Conservation (phyloP, 2,329 filamentous ascomycete species). For the Lachnellula cervina region DNA sequence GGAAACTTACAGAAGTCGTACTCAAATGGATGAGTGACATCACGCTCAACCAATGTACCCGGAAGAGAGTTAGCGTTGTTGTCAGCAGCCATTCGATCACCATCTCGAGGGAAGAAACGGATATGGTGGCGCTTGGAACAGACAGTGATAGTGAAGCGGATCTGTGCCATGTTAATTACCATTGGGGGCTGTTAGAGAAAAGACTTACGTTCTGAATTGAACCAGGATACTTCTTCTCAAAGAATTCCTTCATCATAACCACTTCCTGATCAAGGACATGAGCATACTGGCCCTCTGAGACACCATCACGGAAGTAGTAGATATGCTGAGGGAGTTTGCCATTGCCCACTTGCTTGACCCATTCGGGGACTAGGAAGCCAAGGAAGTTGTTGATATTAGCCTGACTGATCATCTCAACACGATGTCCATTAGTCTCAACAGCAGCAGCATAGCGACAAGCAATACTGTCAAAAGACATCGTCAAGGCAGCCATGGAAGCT, state of each 20-base stretch:
- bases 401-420: slow-evolving; percentile 71
- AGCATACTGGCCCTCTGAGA: slow-evolving; percentile 79
- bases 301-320: slow-evolving; percentile 90
- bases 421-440: slow-evolving; percentile 77
- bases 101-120: slow-evolving; percentile 74
- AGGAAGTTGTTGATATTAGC: slow-evolving; percentile 65
- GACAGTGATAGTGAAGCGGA: slow-evolving; percentile 77
- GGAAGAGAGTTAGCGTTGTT: slow-evolving; percentile 77
- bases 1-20: slow-evolving; percentile 69
- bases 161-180: slow-evolving; percentile 14
- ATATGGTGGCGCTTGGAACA: slow-evolving; percentile 94
- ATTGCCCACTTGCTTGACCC: slow-evolving; percentile 52
- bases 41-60: slow-evolving; percentile 80
- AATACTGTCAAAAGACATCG: slow-evolving; percentile 68
- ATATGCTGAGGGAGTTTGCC: slow-evolving; percentile 63
- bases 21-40: slow-evolving; percentile 86
- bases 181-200: neutral
- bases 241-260: slow-evolving; percentile 57
- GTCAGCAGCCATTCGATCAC: slow-evolving; percentile 51
- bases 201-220: slow-evolving; percentile 22
- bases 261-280: slow-evolving; percentile 80
- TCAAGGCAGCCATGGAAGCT: slow-evolving; percentile 82
- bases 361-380: slow-evolving; percentile 56
- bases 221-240: slow-evolving; percentile 38
- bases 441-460: slow-evolving; percentile 73